Base-by-base conservation (phyloP, 495 filamentous ascomycete genomes). In the Beverwykella pulmonaria region DNA sequence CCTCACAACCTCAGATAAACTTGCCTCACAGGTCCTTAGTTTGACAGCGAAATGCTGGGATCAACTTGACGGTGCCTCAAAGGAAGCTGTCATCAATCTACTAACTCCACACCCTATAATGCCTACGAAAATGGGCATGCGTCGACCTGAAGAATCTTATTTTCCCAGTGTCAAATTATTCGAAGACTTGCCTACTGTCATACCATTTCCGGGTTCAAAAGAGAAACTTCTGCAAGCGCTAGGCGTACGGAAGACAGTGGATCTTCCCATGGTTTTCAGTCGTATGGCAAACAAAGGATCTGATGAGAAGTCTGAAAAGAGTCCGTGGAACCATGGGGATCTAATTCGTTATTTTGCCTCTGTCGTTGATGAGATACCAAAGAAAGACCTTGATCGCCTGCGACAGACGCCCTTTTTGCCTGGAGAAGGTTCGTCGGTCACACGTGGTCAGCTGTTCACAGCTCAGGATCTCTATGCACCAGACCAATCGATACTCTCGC, bases 91-190 rank as follows among this genome's bases (percentile, higher is more conserved):
- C 15, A 73, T 85, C 17, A 78, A 81, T 12, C 75, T 89, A 8
- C 77, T 98, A 10, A 81, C 84, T 46, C 79, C 82, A 25, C 81
- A 87, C 30, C 88, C 91, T 2, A 83, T 94, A 26, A 93, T 99
- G 63, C 95, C 95, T 0, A 98, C 95, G 0, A 97, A 88, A 72
- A 75, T 88, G 66, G 95, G 95, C 10, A 93, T 98, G 93, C 90
- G 82, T 68, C 89, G 85, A 71, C 95, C 95, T 22, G 77, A 78
- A 14, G 92, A 98, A 67, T 86, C 95, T 0, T 99, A 97, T 75
- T 97, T 99, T 73, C 84, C 87, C n/a, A 88, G 84, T 15, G 95
- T 98, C 22, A 93, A 91, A 70, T 80, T 98, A 8, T 99, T 99
- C 73, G 89, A 95, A 61, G 95, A 99, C 71, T 81, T 99, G 10